A percentile compares a stretch with the other conserved stretches of the same genome.
These are phyloP conservation scores for Solanum raphanifolium DNA, from an alignment of 257 asterid species.

Conservation along the genomic window DNA sequence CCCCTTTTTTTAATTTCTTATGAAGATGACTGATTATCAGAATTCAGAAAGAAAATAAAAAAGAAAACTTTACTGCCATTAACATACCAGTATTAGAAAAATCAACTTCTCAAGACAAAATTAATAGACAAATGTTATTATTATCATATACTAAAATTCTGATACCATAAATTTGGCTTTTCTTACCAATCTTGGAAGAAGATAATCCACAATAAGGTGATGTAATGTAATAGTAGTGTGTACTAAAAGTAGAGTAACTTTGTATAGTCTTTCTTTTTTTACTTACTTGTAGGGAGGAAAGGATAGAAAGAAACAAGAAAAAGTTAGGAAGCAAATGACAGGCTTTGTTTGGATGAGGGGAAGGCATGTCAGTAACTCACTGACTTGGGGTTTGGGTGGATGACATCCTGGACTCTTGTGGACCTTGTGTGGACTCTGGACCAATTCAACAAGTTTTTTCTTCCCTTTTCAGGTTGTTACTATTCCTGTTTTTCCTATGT, in stretches of 20 bases:
- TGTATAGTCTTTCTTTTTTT: neutral
- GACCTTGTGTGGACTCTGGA: neutral
- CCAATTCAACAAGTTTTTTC: neutral
- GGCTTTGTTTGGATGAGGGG: neutral
- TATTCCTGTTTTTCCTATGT: neutral
- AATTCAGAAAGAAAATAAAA: neutral
- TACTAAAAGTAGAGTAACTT: constrained; percentile 1
- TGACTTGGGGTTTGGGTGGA: neutral
- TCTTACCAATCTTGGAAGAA: neutral
- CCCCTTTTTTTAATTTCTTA: constrained; percentile 11
- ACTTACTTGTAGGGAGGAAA: neutral
- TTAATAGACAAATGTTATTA: neutral
- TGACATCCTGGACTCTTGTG: neutral
- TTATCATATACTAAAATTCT: neutral
- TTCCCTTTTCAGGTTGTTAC: neutral
- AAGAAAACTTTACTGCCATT: neutral
- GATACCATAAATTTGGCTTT: neutral
- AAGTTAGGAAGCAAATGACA: neutral
- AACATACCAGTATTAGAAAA: neutral
- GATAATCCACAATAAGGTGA: neutral
- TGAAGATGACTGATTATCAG: constrained; percentile 32
- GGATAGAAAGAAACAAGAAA: neutral
- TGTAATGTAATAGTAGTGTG: neutral
- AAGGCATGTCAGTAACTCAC: neutral
- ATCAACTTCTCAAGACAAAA: neutral